Evolutionary conservation across 164 flowering plant genomes (phyloP).

Genomic region (Kingdonia uniflora): DNA sequence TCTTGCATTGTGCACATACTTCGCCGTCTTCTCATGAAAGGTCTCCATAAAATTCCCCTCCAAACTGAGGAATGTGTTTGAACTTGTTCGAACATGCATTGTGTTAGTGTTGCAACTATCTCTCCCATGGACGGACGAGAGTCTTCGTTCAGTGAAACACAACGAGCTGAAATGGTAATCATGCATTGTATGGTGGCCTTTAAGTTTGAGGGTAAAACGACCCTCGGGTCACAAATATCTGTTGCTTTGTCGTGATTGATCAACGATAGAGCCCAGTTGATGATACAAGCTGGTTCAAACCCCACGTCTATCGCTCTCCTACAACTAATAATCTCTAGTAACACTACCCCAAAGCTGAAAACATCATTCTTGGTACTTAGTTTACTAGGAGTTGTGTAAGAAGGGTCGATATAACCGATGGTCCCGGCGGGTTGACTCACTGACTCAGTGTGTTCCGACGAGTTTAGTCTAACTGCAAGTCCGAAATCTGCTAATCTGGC

Average conservation of each 20-base stretch:
- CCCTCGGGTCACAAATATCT: slow-evolving; percentile 16
- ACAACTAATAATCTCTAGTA: slow-evolving; percentile 51
- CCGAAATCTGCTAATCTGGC: slow-evolving; percentile 61
- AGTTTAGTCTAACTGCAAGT: slow-evolving; percentile 24
- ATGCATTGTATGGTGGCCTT: slow-evolving; percentile 9
- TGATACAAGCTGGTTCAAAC: slow-evolving; percentile 30
- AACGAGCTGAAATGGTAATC: slow-evolving; percentile 29
- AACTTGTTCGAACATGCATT: not conserved
- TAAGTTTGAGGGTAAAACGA: slow-evolving; percentile 4
- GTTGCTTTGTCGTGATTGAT: slow-evolving; percentile 5
- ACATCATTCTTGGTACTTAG: slow-evolving; percentile 57
- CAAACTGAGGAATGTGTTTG: not conserved
- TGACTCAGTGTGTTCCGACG: not conserved
- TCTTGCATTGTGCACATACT: not conserved
- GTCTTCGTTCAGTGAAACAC: slow-evolving; percentile 14
- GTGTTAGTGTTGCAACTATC: slow-evolving; percentile 14
- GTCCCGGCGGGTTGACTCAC: slow-evolving; percentile 55
- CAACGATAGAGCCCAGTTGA: slow-evolving; percentile 22
- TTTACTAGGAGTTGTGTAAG: slow-evolving; percentile 39
- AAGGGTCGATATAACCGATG: slow-evolving; percentile 66
- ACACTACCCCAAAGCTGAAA: slow-evolving; percentile 58
- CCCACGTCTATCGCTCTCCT: slow-evolving; percentile 40
- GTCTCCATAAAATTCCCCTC: not conserved
- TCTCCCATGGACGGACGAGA: slow-evolving; percentile 16
- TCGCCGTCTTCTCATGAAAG: not conserved